Percentiles rank a stretch among this genome's conserved stretches.
These are phyloP conservation scores for Lactarius tabidus DNA, from an alignment of 768 basidiomycete genomes.

Conservation along the genomic window DNA sequence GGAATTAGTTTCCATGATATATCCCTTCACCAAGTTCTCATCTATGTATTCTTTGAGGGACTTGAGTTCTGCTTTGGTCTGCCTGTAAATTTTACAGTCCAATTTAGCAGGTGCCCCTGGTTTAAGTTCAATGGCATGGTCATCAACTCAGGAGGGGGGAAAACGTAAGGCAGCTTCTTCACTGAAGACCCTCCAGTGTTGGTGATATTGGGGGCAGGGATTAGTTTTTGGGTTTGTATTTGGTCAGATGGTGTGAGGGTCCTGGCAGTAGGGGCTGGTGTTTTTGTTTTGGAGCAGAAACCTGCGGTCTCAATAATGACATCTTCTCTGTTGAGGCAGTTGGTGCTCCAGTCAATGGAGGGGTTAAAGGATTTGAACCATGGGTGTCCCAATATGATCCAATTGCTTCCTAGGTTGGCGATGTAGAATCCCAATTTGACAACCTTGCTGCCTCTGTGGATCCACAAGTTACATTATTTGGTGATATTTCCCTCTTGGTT, in stretches of 20 bases:
- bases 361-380: not conserved
- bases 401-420: too few relatives aligned
- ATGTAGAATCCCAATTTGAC: not conserved
- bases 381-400: too few relatives aligned
- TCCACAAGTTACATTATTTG: not conserved
- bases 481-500: not conserved
- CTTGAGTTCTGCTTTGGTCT: not conserved
- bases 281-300: not conserved
- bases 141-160: too few relatives aligned
- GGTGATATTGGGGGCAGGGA: too few relatives aligned
- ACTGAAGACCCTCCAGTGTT: too few relatives aligned
- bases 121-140: too few relatives aligned
- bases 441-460: not conserved
- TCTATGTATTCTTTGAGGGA: not conserved
- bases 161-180: too few relatives aligned
- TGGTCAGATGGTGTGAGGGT: not conserved
- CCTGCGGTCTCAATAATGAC: not conserved
- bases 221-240: too few relatives aligned
- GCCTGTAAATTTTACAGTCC: not conserved
- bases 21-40: not conserved
- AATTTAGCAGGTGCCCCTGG: accelerated
- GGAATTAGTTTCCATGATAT: not conserved
- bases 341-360: not conserved
- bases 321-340: not conserved
- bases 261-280: not conserved